Base-by-base conservation (phyloP, 2,329 filamentous ascomycete species). In the Colletotrichum tofieldiae region DNA sequence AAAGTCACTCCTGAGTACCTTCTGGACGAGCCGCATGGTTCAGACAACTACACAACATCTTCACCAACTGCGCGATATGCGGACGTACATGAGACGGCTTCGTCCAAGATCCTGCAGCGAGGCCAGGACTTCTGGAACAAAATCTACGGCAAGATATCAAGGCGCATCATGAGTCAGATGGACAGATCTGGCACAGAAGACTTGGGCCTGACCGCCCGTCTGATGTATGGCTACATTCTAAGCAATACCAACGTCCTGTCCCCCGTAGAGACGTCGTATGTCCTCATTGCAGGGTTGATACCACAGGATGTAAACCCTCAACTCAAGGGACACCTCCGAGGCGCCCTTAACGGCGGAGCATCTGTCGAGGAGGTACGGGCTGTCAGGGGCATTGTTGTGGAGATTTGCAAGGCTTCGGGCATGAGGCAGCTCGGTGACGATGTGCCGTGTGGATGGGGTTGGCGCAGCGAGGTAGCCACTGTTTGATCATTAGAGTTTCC, bases 281-380 rank as follows among this genome's bases (percentile, higher is more conserved):
- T 87, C n/a, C 77, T 88, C 62, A 83, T 88, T 52, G 85, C 87
- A 4, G 85, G 82, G 5, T 72, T 89, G 60, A 84, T 89, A 65
- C 86, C 86, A 16, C 86, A 88, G 77, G 85, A 88, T 78, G 86
- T 86, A 75, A 88, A 88, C 70, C 84, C 86, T 7, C 87, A 88
- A 74, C 77, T 88, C 58, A 88, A 88, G 73, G 86, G 87, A 5
- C 87, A 89, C 78, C 80, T 88, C 20, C 83, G 81, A 74, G 86
- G 86, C 4, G 85, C 86, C 1, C 74, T 88, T 35, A 88, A 88
- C 73, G 84, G 84, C 64, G 86, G 86, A 4, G 86, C 86, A 43
- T 84, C 83, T 1, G 79, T 83, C 32, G 85, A 85, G 41, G 82
- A 88, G 76, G 86, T 88, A 14, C 81, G 80, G 73, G 86, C 86